phyloP scores from a whole-genome alignment of 805 yeast species.

The Kuraishia borneana region DNA sequence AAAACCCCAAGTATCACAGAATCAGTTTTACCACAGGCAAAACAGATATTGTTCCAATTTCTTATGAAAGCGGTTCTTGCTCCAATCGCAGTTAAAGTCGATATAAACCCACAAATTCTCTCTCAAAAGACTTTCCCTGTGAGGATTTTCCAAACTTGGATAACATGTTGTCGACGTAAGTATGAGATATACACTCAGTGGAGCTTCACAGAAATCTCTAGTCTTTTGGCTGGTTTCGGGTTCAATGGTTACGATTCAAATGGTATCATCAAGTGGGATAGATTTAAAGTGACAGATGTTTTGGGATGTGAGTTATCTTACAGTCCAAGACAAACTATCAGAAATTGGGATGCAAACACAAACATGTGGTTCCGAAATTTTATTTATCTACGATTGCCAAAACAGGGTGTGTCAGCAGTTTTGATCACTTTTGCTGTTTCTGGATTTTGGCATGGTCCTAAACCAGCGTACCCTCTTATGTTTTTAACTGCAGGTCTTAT shows the following conservation, averaged over 20 bases:
- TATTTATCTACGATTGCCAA: constrained; percentile 67
- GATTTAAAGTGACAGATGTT: constrained; percentile 80
- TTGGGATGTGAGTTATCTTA: constrained; percentile 74
- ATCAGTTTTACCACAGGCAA: constrained; percentile 53
- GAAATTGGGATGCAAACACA: constrained; percentile 96
- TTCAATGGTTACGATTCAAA: constrained; percentile 77
- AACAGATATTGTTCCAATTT: constrained; percentile 72
- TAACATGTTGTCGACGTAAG: constrained; percentile 58
- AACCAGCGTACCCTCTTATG: constrained; percentile 90
- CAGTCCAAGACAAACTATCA: constrained; percentile 72
- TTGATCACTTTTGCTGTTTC: constrained; percentile 79
- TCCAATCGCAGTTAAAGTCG: constrained; percentile 34
- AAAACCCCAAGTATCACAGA: constrained; percentile 73
- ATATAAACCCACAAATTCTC: constrained; percentile 35
- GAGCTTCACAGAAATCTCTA: constrained; percentile 90
- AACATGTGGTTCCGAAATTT: constrained; percentile 91
- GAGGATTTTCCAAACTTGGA: constrained; percentile 53
- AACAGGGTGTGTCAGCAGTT: constrained; percentile 53
- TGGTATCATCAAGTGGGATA: constrained; percentile 69
- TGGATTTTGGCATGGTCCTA: constrained; percentile 97
- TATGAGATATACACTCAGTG: constrained; percentile 91
- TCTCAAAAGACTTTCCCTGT: constrained; percentile 28
- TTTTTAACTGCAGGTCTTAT: constrained; percentile 80
- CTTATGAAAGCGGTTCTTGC: constrained; percentile 29
- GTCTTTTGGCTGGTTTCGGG: constrained; percentile 87